Base-by-base conservation (phyloP, 176 grass and related monocot genomes). In the Triticum dicoccoides region DNA sequence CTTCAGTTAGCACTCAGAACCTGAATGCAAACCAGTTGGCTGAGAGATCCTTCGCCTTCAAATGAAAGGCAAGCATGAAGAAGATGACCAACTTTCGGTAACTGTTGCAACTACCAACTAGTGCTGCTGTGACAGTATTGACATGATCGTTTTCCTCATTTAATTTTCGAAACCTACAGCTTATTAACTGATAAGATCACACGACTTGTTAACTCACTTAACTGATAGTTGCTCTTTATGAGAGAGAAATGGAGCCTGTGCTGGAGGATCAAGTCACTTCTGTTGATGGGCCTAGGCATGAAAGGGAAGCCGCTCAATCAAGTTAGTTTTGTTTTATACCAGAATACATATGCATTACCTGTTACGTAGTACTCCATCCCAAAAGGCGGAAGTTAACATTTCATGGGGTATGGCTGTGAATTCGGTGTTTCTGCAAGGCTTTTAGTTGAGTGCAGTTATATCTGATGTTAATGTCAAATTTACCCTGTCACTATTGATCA, bases 41-140 rank as follows among this genome's bases (percentile, higher is more conserved):
- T 76, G 93, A 65, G 92, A 98, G 65, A 80, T 98, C 78, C 85
- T 98, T 65, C 82, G 92, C 76, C 92, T 94, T 73, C 86, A 85
- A 63, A 94, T 98, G 92, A 98, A 94, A 93, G 96, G 93, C 62
- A 94, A 92, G 79, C 80, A 91, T 77, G 84, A 92, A 82, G 93
- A 96, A 86, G 96, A 91, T 66, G 90, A 88, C 65, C 78, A 89
- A 87, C 88, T 96, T 88, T 91, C 88, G 69, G 96, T 94, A 82
- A 94, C 93, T 91, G 14, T 78, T 35, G 25, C 18, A 81, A 18
- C 44, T 47, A 47, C 44, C 11, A 47, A 47, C 49, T 87, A 71
- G 74, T 85, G 12, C 77, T 80, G 27, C 83, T 86, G n/a, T 64
- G 65, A 51, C 6, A 80, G 76, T 49, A 49, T 49, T 49, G 47